Evolutionary conservation across 2,329 filamentous ascomycete species (phyloP).

Genomic region (Penicillium sp.): DNA sequence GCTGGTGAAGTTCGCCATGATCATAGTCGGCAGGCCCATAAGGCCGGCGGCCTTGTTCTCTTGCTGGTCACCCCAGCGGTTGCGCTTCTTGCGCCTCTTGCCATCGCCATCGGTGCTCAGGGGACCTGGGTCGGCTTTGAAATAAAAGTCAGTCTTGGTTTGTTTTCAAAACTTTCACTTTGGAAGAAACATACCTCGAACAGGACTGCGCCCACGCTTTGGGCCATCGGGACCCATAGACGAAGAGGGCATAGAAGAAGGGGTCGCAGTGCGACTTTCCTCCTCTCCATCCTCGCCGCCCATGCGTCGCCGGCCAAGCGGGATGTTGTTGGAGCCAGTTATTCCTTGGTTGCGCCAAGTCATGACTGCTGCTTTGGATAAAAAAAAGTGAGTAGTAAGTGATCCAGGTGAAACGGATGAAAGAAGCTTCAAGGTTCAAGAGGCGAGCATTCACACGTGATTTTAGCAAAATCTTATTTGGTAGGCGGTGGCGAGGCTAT

Average conservation of each 20-base stretch:
- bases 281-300: constrained; percentile 62
- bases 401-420: constrained; percentile 10
- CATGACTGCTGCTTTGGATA: constrained; percentile 44
- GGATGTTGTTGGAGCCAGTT: constrained; percentile 97
- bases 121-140: constrained; percentile 43
- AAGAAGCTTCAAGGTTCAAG: constrained; percentile 1
- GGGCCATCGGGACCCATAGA: constrained; percentile 39
- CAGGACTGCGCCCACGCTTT: constrained; percentile 92
- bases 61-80: constrained; percentile 94
- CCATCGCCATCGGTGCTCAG: constrained; percentile 64
- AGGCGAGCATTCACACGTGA: not conserved
- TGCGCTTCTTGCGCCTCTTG: constrained; percentile 94
- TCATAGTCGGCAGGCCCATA: constrained; percentile 95
- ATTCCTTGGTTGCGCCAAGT: constrained; percentile 74
- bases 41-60: constrained; percentile 98
- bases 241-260: constrained; percentile 44
- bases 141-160: constrained; percentile 20
- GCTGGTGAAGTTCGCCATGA: constrained; percentile 95
- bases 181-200: constrained; percentile 64
- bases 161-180: constrained; percentile 2
- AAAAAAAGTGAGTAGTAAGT: constrained; percentile 13
- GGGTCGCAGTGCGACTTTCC: constrained; percentile 47
- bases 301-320: constrained; percentile 81
- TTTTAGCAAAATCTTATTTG: not conserved
- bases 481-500: not conserved